Evolutionary conservation across 2,329 filamentous ascomycete species (phyloP).

Genomic region (Colletotrichum magnum): DNA sequence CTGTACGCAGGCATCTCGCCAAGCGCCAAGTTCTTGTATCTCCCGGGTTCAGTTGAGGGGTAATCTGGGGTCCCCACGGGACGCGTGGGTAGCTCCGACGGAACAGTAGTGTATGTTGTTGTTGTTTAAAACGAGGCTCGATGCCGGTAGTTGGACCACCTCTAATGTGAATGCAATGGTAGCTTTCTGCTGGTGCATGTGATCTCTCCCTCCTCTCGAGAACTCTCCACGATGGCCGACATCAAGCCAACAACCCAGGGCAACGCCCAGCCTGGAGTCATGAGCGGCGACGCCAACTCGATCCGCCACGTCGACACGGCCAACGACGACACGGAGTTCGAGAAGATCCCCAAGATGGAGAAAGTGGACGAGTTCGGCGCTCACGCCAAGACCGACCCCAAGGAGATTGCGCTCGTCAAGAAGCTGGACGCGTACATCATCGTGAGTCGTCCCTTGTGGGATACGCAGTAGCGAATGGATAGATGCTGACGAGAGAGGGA

Average conservation of each 20-base stretch:
- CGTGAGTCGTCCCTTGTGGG: conserved; percentile 35
- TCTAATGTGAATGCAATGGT: no score
- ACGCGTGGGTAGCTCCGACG: neutral
- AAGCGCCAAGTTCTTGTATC: conserved; percentile 3
- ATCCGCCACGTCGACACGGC: conserved; percentile 5
- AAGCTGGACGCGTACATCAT: conserved; percentile 57
- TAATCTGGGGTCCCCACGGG: conserved; percentile 10
- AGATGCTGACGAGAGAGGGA: neutral
- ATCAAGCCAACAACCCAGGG: neutral
- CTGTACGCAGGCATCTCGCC: neutral
- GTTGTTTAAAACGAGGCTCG: neutral
- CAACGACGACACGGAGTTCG: conserved; percentile 6
- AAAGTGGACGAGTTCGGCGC: conserved; percentile 54
- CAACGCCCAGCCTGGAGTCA: neutral
- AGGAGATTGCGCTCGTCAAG: conserved; percentile 55
- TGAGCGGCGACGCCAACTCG: neutral
- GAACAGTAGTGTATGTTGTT: neutral
- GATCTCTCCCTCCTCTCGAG: no score
- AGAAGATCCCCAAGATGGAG: conserved; percentile 39
- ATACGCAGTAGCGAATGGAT: no score
- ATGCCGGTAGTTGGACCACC: neutral
- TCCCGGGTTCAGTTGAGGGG: neutral
- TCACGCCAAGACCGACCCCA: conserved; percentile 54
- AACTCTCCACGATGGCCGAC: neutral
- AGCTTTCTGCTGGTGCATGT: no score